phyloP scores from a whole-genome alignment of 2,329 filamentous ascomycete genomes.

The Monosporascus sp. region DNA sequence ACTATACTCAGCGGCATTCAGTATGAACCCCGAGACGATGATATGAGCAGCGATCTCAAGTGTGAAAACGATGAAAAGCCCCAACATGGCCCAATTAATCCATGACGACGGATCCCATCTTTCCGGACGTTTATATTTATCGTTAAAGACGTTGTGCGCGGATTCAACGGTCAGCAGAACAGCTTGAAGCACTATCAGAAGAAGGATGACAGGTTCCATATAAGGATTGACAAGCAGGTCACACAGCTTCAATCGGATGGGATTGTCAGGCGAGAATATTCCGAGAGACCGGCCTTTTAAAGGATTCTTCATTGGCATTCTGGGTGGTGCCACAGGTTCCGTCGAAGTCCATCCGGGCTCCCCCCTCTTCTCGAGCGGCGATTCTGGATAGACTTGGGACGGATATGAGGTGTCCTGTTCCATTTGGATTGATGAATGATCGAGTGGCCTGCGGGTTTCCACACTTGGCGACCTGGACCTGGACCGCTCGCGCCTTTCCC shows the following conservation, averaged over 20 bases:
- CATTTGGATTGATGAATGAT: slow-evolving; percentile 38
- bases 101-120: slow-evolving; percentile 58
- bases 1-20: slow-evolving; percentile 89
- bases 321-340: slow-evolving; percentile 26
- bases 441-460: slow-evolving; percentile 44
- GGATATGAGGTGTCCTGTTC: slow-evolving; percentile 46
- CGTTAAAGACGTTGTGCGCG: slow-evolving; percentile 61
- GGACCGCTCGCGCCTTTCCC: slow-evolving; percentile 56
- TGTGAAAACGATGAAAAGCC: slow-evolving; percentile 84
- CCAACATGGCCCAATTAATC: slow-evolving; percentile 78
- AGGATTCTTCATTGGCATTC: slow-evolving; percentile 59
- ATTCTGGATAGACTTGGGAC: slow-evolving; percentile 39
- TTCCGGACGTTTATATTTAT: slow-evolving; percentile 54
- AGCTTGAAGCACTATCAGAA: slow-evolving; percentile 84
- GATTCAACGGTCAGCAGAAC: slow-evolving; percentile 84
- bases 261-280: slow-evolving; percentile 75
- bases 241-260: slow-evolving; percentile 68
- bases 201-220: slow-evolving; percentile 78
- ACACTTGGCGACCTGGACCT: slow-evolving; percentile 52
- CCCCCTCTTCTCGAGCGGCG: slow-evolving; percentile 41
- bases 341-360: slow-evolving; percentile 26
- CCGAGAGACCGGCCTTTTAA: slow-evolving; percentile 82
- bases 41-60: slow-evolving; percentile 77
- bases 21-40: slow-evolving; percentile 87
- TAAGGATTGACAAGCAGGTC: slow-evolving; percentile 80